Base-by-base conservation (phyloP, 1,139 yeast species). In the Saccharomyces hybrid region DNA sequence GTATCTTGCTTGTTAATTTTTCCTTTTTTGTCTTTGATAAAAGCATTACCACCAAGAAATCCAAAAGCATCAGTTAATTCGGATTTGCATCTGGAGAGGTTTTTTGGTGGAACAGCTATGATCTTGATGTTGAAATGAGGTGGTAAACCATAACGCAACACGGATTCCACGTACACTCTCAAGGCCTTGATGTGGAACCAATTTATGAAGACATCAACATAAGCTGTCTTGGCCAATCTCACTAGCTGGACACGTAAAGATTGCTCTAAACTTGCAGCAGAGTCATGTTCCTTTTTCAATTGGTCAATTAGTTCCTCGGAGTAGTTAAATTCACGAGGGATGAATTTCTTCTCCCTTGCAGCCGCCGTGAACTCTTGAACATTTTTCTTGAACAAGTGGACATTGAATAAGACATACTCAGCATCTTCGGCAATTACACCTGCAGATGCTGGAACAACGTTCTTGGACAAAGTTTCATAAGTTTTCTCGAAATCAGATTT, bases 361-460 rank as follows among this genome's bases (percentile, higher is more conserved):
- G 82, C 82, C 59, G 78, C 76, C 52, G 80, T 75, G 63, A 88
- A 93, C 55, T 86, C 90, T 34, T 80, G 77, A 48, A 81, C 83
- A 64, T 75, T 85, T 72, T 90, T 93, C 66, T 86, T 87, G 79
- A 93, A 93, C 58, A 93, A 71, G 5, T 96, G 88, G 16, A 90
- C 93, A 51, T 84, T 79, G 74, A 80, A 90, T 61, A 93, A 78
- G 46, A 76, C 69, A 67, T 75, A 93, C 61, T 91, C 97, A 48
- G 78, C 73, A 71, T 93, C 99, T 55, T 78, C 73, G n/a, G 88
- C 76, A 57, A 93, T 78, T 47, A 79, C 73, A 46, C 77, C 72
- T 1, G 97, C 96, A 48, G 91, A 83, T 64, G 98, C 83, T 55
- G 99, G 99, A 48, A 93, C 96, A 51, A 93, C 96, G 76, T 88